Evolutionary conservation across 768 basidiomycete genomes (phyloP), one percentile per base, ranked within the genome.

Genomic region (Sutorius australiensis): DNA sequence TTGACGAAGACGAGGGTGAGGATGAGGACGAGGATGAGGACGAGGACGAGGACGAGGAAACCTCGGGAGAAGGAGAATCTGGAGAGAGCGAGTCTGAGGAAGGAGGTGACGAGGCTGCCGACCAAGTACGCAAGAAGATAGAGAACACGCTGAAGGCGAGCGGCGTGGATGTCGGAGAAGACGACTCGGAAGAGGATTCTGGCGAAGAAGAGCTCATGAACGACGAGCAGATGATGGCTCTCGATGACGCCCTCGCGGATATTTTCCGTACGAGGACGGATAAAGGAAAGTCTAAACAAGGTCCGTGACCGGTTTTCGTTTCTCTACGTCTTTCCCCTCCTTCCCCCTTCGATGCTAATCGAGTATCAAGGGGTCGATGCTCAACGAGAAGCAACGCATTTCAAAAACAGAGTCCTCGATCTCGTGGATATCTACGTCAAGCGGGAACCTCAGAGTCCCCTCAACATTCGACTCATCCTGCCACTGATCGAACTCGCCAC

Each of bases 201-300:
- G 69, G 79, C 37, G 83, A 85, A 55, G 87, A 85, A 55, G 87
- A 89, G 44, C 72, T 86, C 28, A 87, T 95, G 86, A 89, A 97
- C 65, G 95, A 99, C 65, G 95, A 98, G 24, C 92, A 97, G 72
- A 99, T 99, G 95, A 85, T 98, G 78, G 89, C 88, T 32, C 82
- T 98, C 27, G 95, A 99, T 64, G 89, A 90, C 45, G 88, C 95
- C 65, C 82, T 99, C 7, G 92, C 90, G 5, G 82, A 86, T 47
- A 85, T 93, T 30, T 95, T 99, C 80, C 80, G 80, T 53, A 77
- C 84, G 30, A 81, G 83, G 54, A 73, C 79, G 21, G 75, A 77
- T 51, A 83, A 80, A 49, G 81, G 77, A 67, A 84, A 82, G 63
- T 72, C 73, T 34, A 79, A 77, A 48, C 90, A 87, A 77, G 82